Evolutionary conservation across 768 basidiomycete genomes (phyloP).

Genomic region (Suillus subalutaceus): DNA sequence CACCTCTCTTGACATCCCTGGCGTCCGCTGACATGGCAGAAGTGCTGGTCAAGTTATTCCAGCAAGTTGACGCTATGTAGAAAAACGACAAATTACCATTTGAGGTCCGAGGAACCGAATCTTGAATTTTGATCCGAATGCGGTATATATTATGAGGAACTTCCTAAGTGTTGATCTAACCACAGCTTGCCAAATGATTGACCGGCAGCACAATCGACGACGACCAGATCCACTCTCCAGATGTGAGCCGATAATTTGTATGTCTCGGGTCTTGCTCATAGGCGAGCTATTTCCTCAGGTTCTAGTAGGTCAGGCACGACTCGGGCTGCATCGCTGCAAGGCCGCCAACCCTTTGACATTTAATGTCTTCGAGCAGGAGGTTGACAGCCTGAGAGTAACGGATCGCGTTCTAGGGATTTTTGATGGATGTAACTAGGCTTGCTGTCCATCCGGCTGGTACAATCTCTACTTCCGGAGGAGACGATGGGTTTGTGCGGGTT

Average conservation of each 20-base stretch:
- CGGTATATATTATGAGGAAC: too few relatives aligned
- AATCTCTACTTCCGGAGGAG: slow-evolving; percentile 90
- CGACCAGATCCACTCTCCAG: too few relatives aligned
- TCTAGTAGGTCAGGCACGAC: slow-evolving; percentile 76
- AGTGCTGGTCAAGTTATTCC: background rate
- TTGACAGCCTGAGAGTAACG: slow-evolving; percentile 79
- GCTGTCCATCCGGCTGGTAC: slow-evolving; percentile 84
- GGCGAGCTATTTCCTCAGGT: slow-evolving; percentile 41
- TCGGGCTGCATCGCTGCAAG: slow-evolving; percentile 72
- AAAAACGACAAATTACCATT: too few relatives aligned
- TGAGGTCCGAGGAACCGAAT: too few relatives aligned
- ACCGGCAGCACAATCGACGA: too few relatives aligned
- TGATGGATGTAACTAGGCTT: background rate
- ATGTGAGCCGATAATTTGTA: slow-evolving; percentile 50
- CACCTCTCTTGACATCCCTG: too few relatives aligned
- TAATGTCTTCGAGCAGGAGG: slow-evolving; percentile 93
- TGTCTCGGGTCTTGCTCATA: slow-evolving; percentile 30
- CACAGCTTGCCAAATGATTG: too few relatives aligned
- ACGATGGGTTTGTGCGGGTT: slow-evolving; percentile 94
- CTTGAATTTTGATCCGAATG: too few relatives aligned
- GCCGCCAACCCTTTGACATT: slow-evolving; percentile 63
- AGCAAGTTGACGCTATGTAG: too few relatives aligned
- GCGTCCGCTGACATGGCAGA: background rate
- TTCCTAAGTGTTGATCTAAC: too few relatives aligned
- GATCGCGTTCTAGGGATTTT: slow-evolving; percentile 53